Evolutionary conservation across 768 basidiomycete species (phyloP), one percentile per base, ranked within the genome.

Genomic region (Mycena capillaripes): DNA sequence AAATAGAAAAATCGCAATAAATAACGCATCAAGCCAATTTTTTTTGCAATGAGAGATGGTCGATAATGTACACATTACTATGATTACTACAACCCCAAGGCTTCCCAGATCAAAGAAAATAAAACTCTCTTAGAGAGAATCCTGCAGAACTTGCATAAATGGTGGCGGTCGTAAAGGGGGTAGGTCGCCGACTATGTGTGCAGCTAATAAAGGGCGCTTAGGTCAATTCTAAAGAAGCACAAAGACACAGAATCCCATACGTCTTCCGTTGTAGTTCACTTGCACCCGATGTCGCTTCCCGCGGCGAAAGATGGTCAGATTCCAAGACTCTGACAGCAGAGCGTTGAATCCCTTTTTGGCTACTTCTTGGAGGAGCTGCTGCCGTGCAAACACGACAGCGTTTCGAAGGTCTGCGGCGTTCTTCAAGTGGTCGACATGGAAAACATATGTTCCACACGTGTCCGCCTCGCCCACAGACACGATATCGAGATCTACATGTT

Each of bases 231-330:
- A 64, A 25, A 53, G 38, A 40, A 32, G 56, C 11, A 29, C 42
- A 74, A 30, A 38, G 40, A 60, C 40, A 53, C 38, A n/a, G 25
- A 78, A 86, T 79, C 38, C 66, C 70, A 38, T 76, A 89, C 88
- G 91, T 71, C 91, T 86, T 8, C 90, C 94, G 66, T 79, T 86
- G 80, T 95, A 95, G 70, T 88, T 86, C 23, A 95, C 88, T 78
- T 93, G 89, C 42, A 93, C 84, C 32, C 94, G 89, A 81, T 92
- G 85, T 36, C 82, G 82, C 76, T 89, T 90, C 62, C 87, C 90
- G 76, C 85, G 88, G 66, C 93, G 91, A 76, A 90, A 86, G 27
- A 92, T 80, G 7, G 92, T 93, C 61, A 93, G 77, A 40, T 84
- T 83, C 93, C 93, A 95, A 11, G 38, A 38, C 38, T 95, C 94